A percentile compares a stretch with the other conserved stretches of the same genome.
phyloP scores from a whole-genome alignment of 192 early-diverging fungal species.

The Coemansia reversa region DNA sequence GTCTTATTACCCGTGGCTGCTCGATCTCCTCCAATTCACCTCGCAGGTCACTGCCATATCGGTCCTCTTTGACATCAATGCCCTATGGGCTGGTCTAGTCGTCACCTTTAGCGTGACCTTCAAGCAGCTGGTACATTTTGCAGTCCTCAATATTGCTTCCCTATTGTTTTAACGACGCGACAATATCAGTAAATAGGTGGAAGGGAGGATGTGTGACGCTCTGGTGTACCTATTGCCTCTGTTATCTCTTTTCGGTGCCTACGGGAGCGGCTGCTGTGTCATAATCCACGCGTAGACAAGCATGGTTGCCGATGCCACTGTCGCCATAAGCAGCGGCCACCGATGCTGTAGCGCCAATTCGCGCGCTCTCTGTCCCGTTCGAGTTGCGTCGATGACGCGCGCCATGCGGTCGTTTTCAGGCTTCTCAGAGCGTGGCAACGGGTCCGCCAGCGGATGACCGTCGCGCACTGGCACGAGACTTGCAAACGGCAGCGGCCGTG shows the following conservation, averaged over 20 bases:
- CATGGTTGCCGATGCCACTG: slow-evolving; percentile 44
- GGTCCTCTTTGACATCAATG: slow-evolving; percentile 45
- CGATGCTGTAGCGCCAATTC: slow-evolving; percentile 38
- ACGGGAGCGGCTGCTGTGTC: slow-evolving; percentile 28
- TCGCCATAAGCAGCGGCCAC: slow-evolving; percentile 43
- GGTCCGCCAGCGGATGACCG: slow-evolving; percentile 29
- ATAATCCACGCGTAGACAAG: slow-evolving; percentile 48
- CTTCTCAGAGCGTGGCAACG: not conserved
- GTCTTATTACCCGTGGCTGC: slow-evolving; percentile 77
- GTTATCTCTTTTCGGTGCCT: not conserved
- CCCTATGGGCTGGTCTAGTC: slow-evolving; percentile 39
- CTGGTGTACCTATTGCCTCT: slow-evolving; percentile 2
- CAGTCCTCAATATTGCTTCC: slow-evolving; percentile 13
- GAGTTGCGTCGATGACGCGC: slow-evolving; percentile 37
- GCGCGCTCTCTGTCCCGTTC: slow-evolving; percentile 43
- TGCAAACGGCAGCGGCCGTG: slow-evolving; percentile 27
- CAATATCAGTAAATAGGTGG: not conserved
- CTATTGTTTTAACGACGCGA: slow-evolving; percentile 9
- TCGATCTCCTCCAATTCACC: slow-evolving; percentile 72
- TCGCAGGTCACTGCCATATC: slow-evolving; percentile 72
- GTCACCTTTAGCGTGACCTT: slow-evolving; percentile 41
- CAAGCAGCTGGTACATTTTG: slow-evolving; percentile 45
- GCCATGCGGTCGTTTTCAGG: slow-evolving; percentile 30
- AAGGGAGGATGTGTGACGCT: not conserved
- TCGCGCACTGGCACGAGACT: slow-evolving; percentile 25